Base-by-base conservation (phyloP, 208 protist species). In the Crithidia mellificae region DNA sequence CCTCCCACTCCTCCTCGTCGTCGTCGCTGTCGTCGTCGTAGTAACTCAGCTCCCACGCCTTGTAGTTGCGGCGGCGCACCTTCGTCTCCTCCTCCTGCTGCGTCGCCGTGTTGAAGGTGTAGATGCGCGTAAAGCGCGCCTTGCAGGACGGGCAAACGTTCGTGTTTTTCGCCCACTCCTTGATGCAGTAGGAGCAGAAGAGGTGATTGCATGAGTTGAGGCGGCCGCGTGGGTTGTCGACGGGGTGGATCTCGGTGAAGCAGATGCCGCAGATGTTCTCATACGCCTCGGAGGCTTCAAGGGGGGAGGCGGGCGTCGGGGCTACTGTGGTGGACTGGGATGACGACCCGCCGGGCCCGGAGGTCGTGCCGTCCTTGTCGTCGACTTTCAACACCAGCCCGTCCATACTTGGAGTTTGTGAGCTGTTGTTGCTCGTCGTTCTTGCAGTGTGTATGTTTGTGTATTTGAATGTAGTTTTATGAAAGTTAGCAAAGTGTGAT, bases 141-240 rank as follows among this genome's bases (percentile, higher is more conserved):
- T 96, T 96, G 78, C 91, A 96, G 24, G 66, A 67, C 0, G 91
- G 91, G 61, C 91, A 96, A 11, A 92, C 84, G 72, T 96, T 96
- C 14, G 87, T 96, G 68, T 80, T 84, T 56, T 85, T 79, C 0
- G 88, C 78, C 88, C 91, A 96, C 57, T 91, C 77, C 51, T 69
- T 81, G 63, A 96, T 96, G 73, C 91, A 96, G 54, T 84, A 86
- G 3, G 75, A 75, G 72, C 91, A 96, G 61, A 94, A 96, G 5
- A 92, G 32, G 62, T 96, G 91, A n/a, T 80, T 72, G 57, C 91
- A 96, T 4, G 82, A 89, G 73, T 96, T 96, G 19, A 96, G 65
- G 20, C 71, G 59, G n/a, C 88, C 91, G 1, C 85, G 81, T 38
- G 91, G 91, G 61, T 96, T 96, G 58, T 88, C 74, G 12, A 63